Evolutionary conservation across 768 basidiomycete genomes (phyloP), one percentile per base, ranked within the genome.

Genomic region (Boletus sensibilis): DNA sequence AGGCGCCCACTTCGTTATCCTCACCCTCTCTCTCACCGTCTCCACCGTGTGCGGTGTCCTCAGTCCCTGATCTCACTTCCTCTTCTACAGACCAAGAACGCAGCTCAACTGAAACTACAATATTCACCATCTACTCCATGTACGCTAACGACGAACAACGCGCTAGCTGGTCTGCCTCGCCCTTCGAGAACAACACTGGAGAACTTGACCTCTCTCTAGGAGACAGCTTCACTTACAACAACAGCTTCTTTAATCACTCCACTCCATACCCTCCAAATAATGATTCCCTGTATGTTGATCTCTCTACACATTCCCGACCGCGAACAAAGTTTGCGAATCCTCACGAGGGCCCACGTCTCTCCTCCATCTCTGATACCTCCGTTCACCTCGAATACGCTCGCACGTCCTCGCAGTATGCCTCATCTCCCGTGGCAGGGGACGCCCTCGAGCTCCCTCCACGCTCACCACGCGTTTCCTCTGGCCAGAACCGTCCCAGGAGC

Each of bases 51-150:
- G 62, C 70, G 12, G 68, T 72, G 25, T 68, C 72, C 52, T 67
- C 75, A 41, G 62, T 72, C 53, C 14, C 21, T 50, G 50, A 23
- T 34, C 20, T 12, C 10, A 16, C 31, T 33, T 8, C 18, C 16
- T 5, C 53, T 20, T 7, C 33, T 10, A 60, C 60, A 21, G 75
- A 76, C 49, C 75, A 74, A 62, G 79, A 78, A 20, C 81, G 85
- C 55, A 76, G 75, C 53, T 85, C 87, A 0, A 83, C 87, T 13
- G 89, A 90, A 64, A 83, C 87, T 47, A 83, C 89, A 13, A 88
- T 92, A 67, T 84, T 87, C 68, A 85, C 88, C 51, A 92, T 93
- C 54, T 93, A 91, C 70, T 90, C 88, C 47, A 92, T 92, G 90
- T 93, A 93, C 69, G 83, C 83, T 51, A 85, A 86, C 68, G 82